Percentiles rank a stretch among this genome's conserved stretches.
These are phyloP conservation scores for Lantana camara DNA, from an alignment of 257 asterid genomes.

Conservation along the genomic window DNA sequence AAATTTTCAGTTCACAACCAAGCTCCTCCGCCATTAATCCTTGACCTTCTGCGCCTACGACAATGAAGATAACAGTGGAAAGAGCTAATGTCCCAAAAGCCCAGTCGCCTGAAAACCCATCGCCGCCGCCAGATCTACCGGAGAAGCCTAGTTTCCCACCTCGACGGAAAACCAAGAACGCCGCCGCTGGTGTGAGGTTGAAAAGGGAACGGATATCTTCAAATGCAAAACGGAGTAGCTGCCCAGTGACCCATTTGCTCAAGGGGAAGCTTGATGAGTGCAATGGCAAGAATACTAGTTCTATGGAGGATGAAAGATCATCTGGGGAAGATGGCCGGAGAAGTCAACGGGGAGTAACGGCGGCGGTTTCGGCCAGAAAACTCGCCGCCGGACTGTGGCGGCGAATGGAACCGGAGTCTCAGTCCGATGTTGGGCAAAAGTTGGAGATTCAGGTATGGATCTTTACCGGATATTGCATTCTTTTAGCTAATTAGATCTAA, in stretches of 20 bases:
- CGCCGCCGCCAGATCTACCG: constrained; percentile 44
- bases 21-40: constrained; percentile 29
- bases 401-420: constrained; percentile 43
- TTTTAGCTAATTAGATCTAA: not conserved
- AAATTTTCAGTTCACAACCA: not conserved
- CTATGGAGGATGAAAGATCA: constrained; percentile 36
- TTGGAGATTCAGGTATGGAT: constrained; percentile 44
- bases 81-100: constrained; percentile 25
- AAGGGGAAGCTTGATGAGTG: constrained; percentile 54
- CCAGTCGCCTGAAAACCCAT: constrained; percentile 28
- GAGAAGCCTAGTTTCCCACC: constrained; percentile 32
- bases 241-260: constrained; percentile 60
- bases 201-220: constrained; percentile 41
- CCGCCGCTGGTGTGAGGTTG: constrained; percentile 39
- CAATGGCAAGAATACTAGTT: constrained; percentile 21
- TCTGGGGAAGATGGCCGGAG: constrained; percentile 33
- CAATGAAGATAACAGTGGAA: constrained; percentile 42
- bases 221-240: constrained; percentile 37
- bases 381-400: constrained; percentile 65
- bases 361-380: constrained; percentile 53
- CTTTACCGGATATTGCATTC: constrained; percentile 1
- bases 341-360: constrained; percentile 30
- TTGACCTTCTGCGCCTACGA: constrained; percentile 24
- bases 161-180: constrained; percentile 44
- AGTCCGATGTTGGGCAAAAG: constrained; percentile 32